These are phyloP conservation scores for Saprolegnia diclina DNA, from an alignment of 352 stramenopile genomes.

Conservation along the genomic window DNA sequence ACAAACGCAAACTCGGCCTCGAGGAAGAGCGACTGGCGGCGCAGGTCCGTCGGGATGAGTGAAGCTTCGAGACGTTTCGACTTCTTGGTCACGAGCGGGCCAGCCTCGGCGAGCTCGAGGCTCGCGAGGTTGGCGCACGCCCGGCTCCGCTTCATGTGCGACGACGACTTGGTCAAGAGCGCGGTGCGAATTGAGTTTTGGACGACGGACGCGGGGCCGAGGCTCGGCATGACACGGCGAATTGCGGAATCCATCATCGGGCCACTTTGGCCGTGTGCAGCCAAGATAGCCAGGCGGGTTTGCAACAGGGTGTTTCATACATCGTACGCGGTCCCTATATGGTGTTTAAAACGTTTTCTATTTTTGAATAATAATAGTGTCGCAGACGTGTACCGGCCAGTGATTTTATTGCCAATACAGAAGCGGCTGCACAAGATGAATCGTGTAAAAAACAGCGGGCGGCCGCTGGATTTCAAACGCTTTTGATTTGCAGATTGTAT, in stretches of 20 bases:
- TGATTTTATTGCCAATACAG: not conserved
- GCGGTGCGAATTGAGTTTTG: constrained; percentile 10
- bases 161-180: not conserved
- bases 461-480: not conserved
- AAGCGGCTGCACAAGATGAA: not conserved
- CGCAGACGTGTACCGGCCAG: not conserved
- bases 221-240: not conserved
- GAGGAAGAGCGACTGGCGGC: constrained; percentile 8
- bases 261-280: not conserved
- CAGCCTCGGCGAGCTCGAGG: not conserved
- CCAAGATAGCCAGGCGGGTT: not conserved
- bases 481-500: not conserved
- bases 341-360: not conserved
- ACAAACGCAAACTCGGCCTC: constrained; percentile 9
- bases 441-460: not conserved
- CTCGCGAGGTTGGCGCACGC: constrained; percentile 3
- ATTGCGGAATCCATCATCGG: constrained; percentile 3
- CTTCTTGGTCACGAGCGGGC: constrained; percentile 10
- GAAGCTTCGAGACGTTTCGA: not conserved
- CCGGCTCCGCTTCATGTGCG: constrained; percentile 11
- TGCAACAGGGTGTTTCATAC: not conserved
- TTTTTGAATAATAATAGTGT: constrained; percentile 3
- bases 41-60: not conserved
- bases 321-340: not conserved
- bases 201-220: not conserved